phyloP scores from a whole-genome alignment of 2,329 filamentous ascomycete genomes.

The Nothophoma quercina region DNA sequence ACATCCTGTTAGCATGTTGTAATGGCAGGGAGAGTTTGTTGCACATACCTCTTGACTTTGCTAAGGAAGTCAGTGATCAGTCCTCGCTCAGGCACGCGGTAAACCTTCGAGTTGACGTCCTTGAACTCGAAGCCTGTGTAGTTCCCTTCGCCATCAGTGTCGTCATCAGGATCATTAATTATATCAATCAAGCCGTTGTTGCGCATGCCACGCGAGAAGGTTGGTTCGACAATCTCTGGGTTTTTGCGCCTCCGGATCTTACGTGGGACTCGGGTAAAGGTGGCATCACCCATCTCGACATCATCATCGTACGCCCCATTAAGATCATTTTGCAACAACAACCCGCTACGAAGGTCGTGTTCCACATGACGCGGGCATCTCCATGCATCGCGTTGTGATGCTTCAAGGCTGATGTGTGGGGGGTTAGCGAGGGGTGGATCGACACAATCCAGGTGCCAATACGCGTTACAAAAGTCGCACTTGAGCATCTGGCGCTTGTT shows the following conservation, averaged over 20 bases:
- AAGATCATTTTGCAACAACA: conserved; percentile 44
- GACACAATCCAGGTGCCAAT: conserved; percentile 93
- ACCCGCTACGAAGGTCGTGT: conserved; percentile 66
- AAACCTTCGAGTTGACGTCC: conserved; percentile 49
- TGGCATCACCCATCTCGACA: conserved; percentile 40
- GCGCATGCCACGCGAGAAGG: conserved; percentile 66
- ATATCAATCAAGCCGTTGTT: conserved; percentile 60
- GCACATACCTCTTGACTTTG: conserved; percentile 58
- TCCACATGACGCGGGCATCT: conserved; percentile 88
- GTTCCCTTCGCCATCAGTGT: conserved; percentile 52
- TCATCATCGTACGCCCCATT: conserved; percentile 37
- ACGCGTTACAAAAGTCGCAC: conserved; percentile 81
- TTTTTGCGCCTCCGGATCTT: conserved; percentile 60
- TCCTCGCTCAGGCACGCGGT: conserved; percentile 55
- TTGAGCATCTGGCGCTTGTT: conserved; percentile 77
- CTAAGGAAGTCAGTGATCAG: conserved; percentile 68
- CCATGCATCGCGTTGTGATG: conserved; percentile 74
- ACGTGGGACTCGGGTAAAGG: conserved; percentile 44
- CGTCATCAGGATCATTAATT: conserved; percentile 53
- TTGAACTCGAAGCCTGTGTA: conserved; percentile 42
- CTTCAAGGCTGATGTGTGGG: conserved; percentile 63
- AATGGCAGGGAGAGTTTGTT: not conserved
- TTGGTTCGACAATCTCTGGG: conserved; percentile 56
- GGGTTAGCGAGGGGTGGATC: conserved; percentile 83
- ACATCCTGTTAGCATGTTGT: not conserved